phyloP scores from a whole-genome alignment of 805 yeast species.

The Wickerhamomyces pijperi region DNA sequence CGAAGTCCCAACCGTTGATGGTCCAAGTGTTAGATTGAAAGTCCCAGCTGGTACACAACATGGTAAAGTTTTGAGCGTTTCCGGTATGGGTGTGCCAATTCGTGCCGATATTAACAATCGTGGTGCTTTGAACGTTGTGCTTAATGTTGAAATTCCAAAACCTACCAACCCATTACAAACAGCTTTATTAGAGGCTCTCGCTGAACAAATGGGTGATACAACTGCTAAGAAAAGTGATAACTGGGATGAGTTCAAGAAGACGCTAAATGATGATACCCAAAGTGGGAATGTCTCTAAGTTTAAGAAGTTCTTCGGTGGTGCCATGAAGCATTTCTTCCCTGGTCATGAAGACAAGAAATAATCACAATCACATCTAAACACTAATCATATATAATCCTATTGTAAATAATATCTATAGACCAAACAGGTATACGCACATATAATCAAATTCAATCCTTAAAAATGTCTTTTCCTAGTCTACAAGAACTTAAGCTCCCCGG shows the following conservation, averaged over 20 bases:
- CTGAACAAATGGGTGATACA: constrained; percentile 77
- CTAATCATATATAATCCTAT: no score
- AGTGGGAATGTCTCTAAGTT: constrained; percentile 38
- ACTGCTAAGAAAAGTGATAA: constrained; percentile 53
- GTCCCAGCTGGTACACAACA: constrained; percentile 78
- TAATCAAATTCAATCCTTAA: no score
- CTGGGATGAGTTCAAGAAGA: constrained; percentile 7
- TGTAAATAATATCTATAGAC: no score
- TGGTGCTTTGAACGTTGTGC: constrained; percentile 72
- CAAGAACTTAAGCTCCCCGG: no score
- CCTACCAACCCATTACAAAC: constrained; percentile 80
- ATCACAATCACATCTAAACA: no score
- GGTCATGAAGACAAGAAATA: neutral
- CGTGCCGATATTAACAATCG: constrained; percentile 39
- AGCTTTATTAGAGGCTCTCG: constrained; percentile 85
- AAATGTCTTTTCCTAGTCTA: no score
- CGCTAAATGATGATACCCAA: constrained; percentile 7
- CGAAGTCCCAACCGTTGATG: constrained; percentile 84
- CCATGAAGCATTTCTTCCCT: neutral
- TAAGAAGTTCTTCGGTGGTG: constrained; percentile 34
- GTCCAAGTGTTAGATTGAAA: constrained; percentile 61
- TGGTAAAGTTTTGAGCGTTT: constrained; percentile 63
- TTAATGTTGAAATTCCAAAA: constrained; percentile 58
- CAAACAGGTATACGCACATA: no score
- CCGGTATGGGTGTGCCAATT: constrained; percentile 81